Conservation (phyloP, 805 yeast genomes). For the Pichia heedii region DNA sequence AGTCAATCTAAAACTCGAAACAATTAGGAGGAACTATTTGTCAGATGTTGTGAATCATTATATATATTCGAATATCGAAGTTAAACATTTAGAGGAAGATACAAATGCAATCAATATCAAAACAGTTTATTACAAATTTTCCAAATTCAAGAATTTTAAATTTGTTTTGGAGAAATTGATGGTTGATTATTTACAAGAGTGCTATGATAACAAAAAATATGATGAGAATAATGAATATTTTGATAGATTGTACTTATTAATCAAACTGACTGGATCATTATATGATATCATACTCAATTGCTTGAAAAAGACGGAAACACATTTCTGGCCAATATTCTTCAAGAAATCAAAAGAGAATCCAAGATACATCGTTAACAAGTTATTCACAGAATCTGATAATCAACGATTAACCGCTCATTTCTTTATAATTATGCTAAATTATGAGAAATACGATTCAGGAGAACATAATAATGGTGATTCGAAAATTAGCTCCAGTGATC, state of each 20-base stretch:
- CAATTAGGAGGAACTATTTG: conserved; percentile 35
- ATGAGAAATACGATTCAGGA: conserved; percentile 25
- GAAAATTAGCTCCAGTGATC: conserved; percentile 25
- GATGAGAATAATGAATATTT: conserved; percentile 23
- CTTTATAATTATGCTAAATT: conserved; percentile 42
- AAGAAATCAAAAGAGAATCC: conserved; percentile 34
- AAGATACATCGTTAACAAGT: conserved; percentile 33
- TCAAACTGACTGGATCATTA: conserved; percentile 24
- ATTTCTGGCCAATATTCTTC: conserved; percentile 43
- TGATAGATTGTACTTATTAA: conserved; percentile 24
- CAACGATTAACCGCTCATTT: conserved; percentile 44
- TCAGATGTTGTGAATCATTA: conserved; percentile 41
- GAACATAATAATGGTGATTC: background rate
- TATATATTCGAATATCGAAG: conserved; percentile 23
- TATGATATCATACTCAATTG: conserved; percentile 39
- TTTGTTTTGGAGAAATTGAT: conserved; percentile 43
- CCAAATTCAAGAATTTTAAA: conserved; percentile 33
- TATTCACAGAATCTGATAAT: conserved; percentile 28
- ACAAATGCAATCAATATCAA: conserved; percentile 20
- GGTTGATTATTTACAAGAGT: conserved; percentile 29
- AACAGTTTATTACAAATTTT: conserved; percentile 29
- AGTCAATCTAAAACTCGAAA: conserved; percentile 21
- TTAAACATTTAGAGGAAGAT: conserved; percentile 11
- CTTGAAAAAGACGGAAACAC: conserved; percentile 44
- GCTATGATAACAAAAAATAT: conserved; percentile 25